Base-by-base conservation (phyloP, 176 grass and related monocot genomes). In the Calamus simplicifolius region DNA sequence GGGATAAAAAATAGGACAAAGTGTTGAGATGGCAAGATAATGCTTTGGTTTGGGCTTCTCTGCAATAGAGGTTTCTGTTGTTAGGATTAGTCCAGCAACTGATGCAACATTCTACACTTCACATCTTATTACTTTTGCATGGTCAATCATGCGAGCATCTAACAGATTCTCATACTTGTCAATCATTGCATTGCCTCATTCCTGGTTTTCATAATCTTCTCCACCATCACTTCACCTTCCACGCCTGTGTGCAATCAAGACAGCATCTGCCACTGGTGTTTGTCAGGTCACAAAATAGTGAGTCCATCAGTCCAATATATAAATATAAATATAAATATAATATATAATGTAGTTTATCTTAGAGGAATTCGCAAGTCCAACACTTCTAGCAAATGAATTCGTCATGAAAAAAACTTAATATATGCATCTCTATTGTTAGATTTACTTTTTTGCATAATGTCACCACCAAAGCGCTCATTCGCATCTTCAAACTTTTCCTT, bases 391-490 rank as follows among this genome's bases (percentile, higher is more conserved):
- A 23, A 23, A 23, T 23, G 21, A 23, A 23, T 23, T 23, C 21
- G 1, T 23, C 21, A 23, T 0, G 21, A 23, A 23, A 23, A 23
- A 23, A 23, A 23, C 1, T 23, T 23, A 23, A 23, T 23, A 23
- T 23, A 23, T 23, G 1, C 21, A 23, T 23, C 21, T 23, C 21
- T 23, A 23, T 23, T 23, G 21, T 23, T 26, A 19, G 26, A 17
- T 49, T 29, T 89, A 95, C 89, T 23, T 79, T 95, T 95, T 35
- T 89, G 90, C 51, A 95, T 77, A 21, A 95, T 95, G 73, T 95
- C 90, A 23, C 85, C 90, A 61, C 90, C 90, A 25, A 95, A 79
- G 54, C 85, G 79, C 61, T 95, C 90, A 52, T 95, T 82, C 7
- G 85, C 80, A 54, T 89, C 80, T 1, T 94, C 85, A 25, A 95